Percentiles rank a stretch among this genome's conserved stretches.
Conservation (phyloP, 495 filamentous ascomycete genomes). For the Trichoderma gamsii region DNA sequence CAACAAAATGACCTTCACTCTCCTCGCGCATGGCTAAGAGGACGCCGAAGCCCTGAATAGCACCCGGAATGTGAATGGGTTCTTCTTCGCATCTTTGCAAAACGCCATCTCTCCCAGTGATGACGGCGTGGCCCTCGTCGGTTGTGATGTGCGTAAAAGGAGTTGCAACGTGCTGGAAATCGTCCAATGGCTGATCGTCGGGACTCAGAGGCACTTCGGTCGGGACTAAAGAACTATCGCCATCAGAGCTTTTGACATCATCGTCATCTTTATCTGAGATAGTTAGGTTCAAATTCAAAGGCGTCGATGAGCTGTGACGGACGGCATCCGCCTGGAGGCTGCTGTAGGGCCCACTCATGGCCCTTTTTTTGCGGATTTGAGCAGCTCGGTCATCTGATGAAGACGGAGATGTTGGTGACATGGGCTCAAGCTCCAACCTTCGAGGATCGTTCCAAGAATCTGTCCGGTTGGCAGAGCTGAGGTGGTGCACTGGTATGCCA, state of each 20-base stretch:
- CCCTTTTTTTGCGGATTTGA: conserved; percentile 22
- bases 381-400: conserved; percentile 8
- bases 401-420: neutral
- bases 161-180: conserved; percentile 49
- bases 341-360: conserved; percentile 24
- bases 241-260: neutral
- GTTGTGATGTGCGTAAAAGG: conserved; percentile 78
- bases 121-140: conserved; percentile 75
- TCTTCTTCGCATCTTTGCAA: conserved; percentile 86
- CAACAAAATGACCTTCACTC: conserved; percentile 57
- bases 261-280: conserved; percentile 34
- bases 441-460: neutral
- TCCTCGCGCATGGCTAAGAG: conserved; percentile 73
- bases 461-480: neutral
- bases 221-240: neutral
- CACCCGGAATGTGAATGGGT: conserved; percentile 85
- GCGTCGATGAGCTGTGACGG: conserved; percentile 19
- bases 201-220: neutral
- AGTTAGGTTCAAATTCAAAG: conserved; percentile 21
- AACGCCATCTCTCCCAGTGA: conserved; percentile 67
- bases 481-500: conserved; percentile 8
- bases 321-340: conserved; percentile 29
- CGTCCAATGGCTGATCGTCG: conserved; percentile 21
- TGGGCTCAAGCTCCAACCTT: conserved; percentile 5
- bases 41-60: conserved; percentile 80